Base-by-base conservation (phyloP, 148 eudicot genomes). In the Chenopodium berlandieri region DNA sequence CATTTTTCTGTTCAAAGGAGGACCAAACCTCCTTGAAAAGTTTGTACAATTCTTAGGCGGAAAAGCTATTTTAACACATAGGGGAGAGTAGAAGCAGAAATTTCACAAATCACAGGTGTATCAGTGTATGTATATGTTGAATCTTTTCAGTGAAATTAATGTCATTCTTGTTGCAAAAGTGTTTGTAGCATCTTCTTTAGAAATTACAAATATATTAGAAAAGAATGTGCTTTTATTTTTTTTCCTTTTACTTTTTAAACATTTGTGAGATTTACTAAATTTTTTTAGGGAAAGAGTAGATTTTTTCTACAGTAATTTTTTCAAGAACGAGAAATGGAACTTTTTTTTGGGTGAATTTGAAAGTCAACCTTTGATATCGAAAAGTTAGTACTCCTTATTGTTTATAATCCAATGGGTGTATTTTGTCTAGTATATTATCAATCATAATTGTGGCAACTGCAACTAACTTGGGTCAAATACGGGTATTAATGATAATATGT, bases 21-120 rank as follows among this genome's bases (percentile, higher is more conserved):
- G 70, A 34, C 50, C 40, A 52, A 46, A 73, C 73, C 70, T 73
- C 52, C 77, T 46, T 23, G 58, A 82, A 70, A 77, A 82, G 44
- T 23, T 78, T 83, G 85, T 83, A 83, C 58, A 73, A 73, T 83
- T 78, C 68, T 71, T 78, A 78, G 82, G 74, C 31, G 27, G 56
- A 32, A 40, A 30, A 30, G 72, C 10, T 14, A 20, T 72, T 71
- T 78, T 71, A 60, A 48, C 63, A 34, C 32, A 52, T 37, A 73
- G 67, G 67, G 66, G 11, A 78, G 75, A 52, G 20, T 74, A 74
- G 62, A 52, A 48, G 76, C 25, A 7, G 20, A n/a, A 47, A 7
- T 37, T 65, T 47, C 37, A 66, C 56, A 65, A 66, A 44, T 67
- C 64, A 78, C 73, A 78, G 46, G 73, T 78, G 81, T 27, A 27